Evolutionary conservation across 805 yeast species (phyloP).

Genomic region (Candida glaebosa): DNA sequence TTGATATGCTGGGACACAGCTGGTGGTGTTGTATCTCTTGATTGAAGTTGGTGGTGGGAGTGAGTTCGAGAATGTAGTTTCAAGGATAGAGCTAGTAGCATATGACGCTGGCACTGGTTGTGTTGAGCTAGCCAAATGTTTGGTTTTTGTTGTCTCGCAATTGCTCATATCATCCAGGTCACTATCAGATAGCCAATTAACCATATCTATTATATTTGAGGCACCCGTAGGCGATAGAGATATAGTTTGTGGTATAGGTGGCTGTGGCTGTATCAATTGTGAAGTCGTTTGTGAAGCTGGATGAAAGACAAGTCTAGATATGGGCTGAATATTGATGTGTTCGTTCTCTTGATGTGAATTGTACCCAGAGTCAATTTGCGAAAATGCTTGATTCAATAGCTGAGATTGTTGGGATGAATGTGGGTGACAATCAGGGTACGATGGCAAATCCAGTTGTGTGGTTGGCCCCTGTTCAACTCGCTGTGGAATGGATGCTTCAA

Average conservation of each 20-base stretch:
- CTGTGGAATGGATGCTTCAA: not conserved
- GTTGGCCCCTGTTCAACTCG: not conserved
- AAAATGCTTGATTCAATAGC: no score
- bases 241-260: not conserved
- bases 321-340: no score
- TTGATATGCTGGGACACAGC: slow-evolving; percentile 2
- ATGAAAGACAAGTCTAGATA: no score
- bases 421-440: no score
- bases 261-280: no score
- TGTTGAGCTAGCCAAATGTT: no score
- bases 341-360: no score
- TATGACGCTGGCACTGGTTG: not conserved
- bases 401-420: no score
- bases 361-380: no score
- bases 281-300: no score
- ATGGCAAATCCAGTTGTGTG: not conserved
- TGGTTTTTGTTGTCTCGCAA: not conserved
- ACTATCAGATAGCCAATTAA: slow-evolving; percentile 23
- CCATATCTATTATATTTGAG: slow-evolving; percentile 12
- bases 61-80: not conserved
- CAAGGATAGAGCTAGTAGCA: not conserved
- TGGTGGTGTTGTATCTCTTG: slow-evolving; percentile 5
- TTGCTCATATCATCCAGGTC: slow-evolving; percentile 9
- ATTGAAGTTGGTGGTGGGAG: slow-evolving; percentile 1
- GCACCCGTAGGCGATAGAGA: not conserved